A percentile compares a stretch with the other conserved stretches of the same genome.
phyloP scores from a whole-genome alignment of 163 green algal genomes.

The Chloroidium sp. region DNA sequence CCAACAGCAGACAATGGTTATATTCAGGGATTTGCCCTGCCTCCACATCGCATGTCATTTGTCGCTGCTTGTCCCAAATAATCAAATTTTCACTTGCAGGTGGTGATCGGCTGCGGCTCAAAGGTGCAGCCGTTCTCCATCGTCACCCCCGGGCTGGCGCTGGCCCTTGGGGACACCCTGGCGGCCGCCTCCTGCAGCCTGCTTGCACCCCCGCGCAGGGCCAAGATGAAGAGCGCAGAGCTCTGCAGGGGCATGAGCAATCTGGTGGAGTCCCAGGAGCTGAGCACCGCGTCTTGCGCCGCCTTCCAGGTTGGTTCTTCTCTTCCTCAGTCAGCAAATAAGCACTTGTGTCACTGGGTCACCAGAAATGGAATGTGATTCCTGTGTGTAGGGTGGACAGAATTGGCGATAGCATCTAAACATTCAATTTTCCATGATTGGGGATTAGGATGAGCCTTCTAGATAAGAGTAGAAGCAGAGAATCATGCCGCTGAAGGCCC shows the following conservation, averaged over 20 bases:
- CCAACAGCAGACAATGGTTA: too few relatives aligned
- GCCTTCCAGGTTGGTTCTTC: background rate
- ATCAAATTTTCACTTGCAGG: background rate
- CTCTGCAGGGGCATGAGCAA: background rate
- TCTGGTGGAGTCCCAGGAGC: background rate
- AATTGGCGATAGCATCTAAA: background rate
- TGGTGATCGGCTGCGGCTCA: background rate
- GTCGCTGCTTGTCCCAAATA: background rate
- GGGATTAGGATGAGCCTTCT: too few relatives aligned
- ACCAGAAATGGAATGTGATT: background rate
- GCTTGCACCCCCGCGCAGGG: background rate
- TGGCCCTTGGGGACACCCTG: background rate
- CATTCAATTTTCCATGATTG: background rate
- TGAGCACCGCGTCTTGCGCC: background rate
- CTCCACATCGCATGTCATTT: too few relatives aligned
- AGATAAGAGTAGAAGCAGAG: too few relatives aligned
- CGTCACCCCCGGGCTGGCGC: background rate
- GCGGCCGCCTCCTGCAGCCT: background rate
- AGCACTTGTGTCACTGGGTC: background rate
- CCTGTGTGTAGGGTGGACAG: background rate
- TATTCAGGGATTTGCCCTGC: too few relatives aligned
- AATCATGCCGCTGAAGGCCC: too few relatives aligned
- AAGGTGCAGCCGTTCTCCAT: background rate
- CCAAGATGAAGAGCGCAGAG: background rate
- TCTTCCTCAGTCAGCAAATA: background rate